Evolutionary conservation across 2,329 filamentous ascomycete species (phyloP).

Genomic region (Monosporascus sp.): DNA sequence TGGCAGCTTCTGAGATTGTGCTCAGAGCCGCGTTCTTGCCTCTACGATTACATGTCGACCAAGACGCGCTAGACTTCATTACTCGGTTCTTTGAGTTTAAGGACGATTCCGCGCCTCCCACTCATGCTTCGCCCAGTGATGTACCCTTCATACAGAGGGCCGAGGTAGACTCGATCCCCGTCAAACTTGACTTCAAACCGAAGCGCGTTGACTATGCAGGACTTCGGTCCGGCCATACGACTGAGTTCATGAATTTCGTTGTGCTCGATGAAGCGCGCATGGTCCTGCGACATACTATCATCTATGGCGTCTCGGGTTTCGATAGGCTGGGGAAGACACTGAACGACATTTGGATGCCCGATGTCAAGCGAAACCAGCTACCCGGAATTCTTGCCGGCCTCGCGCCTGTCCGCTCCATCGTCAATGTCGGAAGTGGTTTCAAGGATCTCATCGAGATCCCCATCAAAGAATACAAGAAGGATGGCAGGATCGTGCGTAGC

Average conservation of each 20-base stretch:
- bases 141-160: constrained; percentile 83
- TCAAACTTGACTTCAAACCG: constrained; percentile 92
- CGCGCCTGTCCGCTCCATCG: constrained; percentile 82
- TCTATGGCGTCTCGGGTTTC: constrained; percentile 88
- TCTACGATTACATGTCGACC: constrained; percentile 87
- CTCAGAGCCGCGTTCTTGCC: constrained; percentile 75
- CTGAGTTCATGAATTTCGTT: constrained; percentile 98
- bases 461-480: constrained; percentile 87
- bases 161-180: constrained; percentile 75
- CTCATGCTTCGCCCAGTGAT: constrained; percentile 59
- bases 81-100: constrained; percentile 98
- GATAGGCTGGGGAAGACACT: constrained; percentile 83
- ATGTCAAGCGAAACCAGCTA: constrained; percentile 84
- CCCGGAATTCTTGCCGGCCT: constrained; percentile 83
- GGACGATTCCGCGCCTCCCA: constrained; percentile 56
- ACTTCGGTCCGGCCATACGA: constrained; percentile 86
- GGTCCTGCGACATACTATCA: constrained; percentile 79
- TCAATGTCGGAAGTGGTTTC: constrained; percentile 85
- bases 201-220: constrained; percentile 96
- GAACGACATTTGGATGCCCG: constrained; percentile 95
- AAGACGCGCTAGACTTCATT: constrained; percentile 95
- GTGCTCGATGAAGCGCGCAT: constrained; percentile 85
- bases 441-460: constrained; percentile 84
- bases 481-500: constrained; percentile 85
- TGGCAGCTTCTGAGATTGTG: constrained; percentile 86